Evolutionary conservation across 2,329 filamentous ascomycete genomes (phyloP).

Genomic region (Proliferodiscus dingleyae): DNA sequence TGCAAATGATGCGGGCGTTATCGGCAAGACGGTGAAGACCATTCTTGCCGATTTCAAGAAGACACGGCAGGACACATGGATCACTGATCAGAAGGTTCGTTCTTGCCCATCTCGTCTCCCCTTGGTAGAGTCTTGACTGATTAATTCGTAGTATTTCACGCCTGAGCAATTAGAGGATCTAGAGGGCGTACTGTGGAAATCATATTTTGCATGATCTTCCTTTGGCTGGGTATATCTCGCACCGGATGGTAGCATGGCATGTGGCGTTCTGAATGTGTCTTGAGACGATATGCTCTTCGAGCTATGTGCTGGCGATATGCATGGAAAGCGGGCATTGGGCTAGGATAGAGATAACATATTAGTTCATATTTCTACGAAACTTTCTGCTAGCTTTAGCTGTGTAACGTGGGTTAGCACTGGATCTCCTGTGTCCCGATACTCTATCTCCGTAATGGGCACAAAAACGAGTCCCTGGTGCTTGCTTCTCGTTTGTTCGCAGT

Average conservation of each 20-base stretch:
- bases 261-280: background rate
- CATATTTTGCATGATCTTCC: conserved; percentile 69
- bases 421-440: too few species aligned
- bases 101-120: conserved; percentile 4
- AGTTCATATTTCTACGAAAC: too few species aligned
- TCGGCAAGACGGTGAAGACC: conserved; percentile 91
- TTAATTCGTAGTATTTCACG: conserved; percentile 63
- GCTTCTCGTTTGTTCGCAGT: conserved; percentile 15
- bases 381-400: too few species aligned
- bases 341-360: too few species aligned
- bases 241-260: background rate
- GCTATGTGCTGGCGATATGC: too few species aligned
- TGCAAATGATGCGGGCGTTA: conserved; percentile 82
- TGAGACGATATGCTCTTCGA: too few species aligned
- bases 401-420: too few species aligned
- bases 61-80: conserved; percentile 98
- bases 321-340: too few species aligned
- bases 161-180: conserved; percentile 90
- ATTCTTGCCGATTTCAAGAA: conserved; percentile 98
- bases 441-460: conserved; percentile 1
- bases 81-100: conserved; percentile 91
- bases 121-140: conserved; percentile 24
- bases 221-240: background rate
- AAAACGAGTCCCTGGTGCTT: background rate
- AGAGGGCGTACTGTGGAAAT: conserved; percentile 98